phyloP scores from a whole-genome alignment of 768 basidiomycete species.

The Mycena vulgaris region DNA sequence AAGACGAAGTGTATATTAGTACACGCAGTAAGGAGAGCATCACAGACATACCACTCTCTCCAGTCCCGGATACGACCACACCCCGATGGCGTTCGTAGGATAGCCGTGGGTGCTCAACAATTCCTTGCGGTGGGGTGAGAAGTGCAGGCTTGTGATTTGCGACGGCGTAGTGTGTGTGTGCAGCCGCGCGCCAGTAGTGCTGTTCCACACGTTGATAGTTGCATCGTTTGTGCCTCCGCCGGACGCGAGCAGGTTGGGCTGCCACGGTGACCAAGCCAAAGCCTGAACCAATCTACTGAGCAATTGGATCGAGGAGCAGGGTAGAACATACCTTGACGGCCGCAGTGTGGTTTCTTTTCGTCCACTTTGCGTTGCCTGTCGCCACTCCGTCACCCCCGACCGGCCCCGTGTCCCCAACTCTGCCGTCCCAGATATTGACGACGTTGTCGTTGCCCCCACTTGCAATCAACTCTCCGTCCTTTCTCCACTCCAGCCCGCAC shows the following conservation, averaged over 20 bases:
- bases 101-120: slow-evolving; percentile 95
- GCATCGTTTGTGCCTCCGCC: slow-evolving; percentile 97
- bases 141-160: slow-evolving; percentile 93
- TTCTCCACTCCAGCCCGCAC: slow-evolving; percentile 92
- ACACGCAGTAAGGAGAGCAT: neutral
- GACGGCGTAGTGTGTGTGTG: slow-evolving; percentile 90
- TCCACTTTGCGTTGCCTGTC: slow-evolving; percentile 85
- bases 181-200: slow-evolving; percentile 91
- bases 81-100: slow-evolving; percentile 87
- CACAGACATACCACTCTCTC: slow-evolving; percentile 65
- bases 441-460: slow-evolving; percentile 99
- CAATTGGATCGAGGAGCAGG: neutral
- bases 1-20: neutral
- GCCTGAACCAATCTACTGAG: slow-evolving; percentile 66
- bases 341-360: slow-evolving; percentile 91
- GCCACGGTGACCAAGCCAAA: slow-evolving; percentile 98
- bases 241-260: slow-evolving; percentile 89
- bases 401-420: slow-evolving; percentile 67
- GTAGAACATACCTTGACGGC: slow-evolving; percentile 77
- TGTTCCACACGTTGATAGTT: slow-evolving; percentile 92
- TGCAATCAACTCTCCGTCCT: slow-evolving; percentile 91
- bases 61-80: slow-evolving; percentile 90
- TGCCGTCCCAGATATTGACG: slow-evolving; percentile 97
- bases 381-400: slow-evolving; percentile 55
- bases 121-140: slow-evolving; percentile 91